These are phyloP conservation scores for Arachnomyces sp. DNA, from an alignment of 2,329 filamentous ascomycete genomes.

Conservation along the genomic window DNA sequence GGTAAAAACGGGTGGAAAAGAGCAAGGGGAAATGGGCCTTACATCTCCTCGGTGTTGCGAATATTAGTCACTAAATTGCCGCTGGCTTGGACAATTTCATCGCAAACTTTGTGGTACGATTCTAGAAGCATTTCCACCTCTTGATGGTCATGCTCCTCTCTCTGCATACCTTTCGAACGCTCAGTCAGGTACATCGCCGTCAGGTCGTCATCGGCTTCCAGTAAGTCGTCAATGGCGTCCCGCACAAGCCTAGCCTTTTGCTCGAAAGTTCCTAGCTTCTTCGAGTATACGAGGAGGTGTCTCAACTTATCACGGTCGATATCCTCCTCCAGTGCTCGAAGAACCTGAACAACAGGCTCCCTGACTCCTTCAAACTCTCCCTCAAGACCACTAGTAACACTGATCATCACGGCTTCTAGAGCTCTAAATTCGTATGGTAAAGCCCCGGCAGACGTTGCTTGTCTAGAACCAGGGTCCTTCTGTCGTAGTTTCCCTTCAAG, in stretches of 20 bases:
- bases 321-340: slow-evolving; percentile 88
- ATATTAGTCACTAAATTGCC: slow-evolving; percentile 91
- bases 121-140: slow-evolving; percentile 96
- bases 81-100: slow-evolving; percentile 94
- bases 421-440: slow-evolving; percentile 95
- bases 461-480: slow-evolving; percentile 47
- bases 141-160: slow-evolving; percentile 80
- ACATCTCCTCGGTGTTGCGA: slow-evolving; percentile 98
- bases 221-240: slow-evolving; percentile 87
- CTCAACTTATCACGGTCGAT: slow-evolving; percentile 92
- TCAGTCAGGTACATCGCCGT: slow-evolving; percentile 93
- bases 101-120: slow-evolving; percentile 94
- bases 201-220: slow-evolving; percentile 93
- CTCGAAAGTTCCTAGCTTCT: slow-evolving; percentile 93
- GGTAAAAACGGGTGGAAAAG: neutral
- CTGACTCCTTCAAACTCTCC: slow-evolving; percentile 90
- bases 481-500: slow-evolving; percentile 86
- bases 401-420: slow-evolving; percentile 88
- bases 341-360: slow-evolving; percentile 80
- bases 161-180: slow-evolving; percentile 64
- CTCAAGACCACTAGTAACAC: slow-evolving; percentile 83
- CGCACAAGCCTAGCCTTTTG: slow-evolving; percentile 91
- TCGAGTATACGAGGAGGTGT: slow-evolving; percentile 84
- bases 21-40: slow-evolving; percentile 36
- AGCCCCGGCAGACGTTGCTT: slow-evolving; percentile 43